phyloP scores from a whole-genome alignment of 2,329 filamentous ascomycete genomes.

The Diaporthe sp. region DNA sequence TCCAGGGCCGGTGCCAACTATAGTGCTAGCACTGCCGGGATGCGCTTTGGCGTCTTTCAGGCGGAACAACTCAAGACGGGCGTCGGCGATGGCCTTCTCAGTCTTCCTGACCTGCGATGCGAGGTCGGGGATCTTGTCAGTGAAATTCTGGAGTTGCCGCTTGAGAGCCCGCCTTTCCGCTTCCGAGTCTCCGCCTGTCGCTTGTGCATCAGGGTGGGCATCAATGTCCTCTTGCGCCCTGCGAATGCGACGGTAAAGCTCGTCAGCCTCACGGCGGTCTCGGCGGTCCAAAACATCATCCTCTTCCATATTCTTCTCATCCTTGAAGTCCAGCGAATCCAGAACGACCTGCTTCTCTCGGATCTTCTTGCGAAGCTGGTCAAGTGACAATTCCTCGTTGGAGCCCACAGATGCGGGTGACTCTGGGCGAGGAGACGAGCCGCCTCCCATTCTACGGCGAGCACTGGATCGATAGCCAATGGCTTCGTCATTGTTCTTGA shows the following conservation, averaged over 20 bases:
- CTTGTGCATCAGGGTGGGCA: conserved; percentile 82
- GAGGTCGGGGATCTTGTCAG: conserved; percentile 90
- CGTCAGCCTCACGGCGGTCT: conserved; percentile 92
- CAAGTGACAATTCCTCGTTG: conserved; percentile 85
- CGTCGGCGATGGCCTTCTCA: conserved; percentile 93
- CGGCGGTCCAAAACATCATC: conserved; percentile 92
- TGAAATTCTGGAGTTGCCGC: conserved; percentile 88
- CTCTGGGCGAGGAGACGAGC: conserved; percentile 83
- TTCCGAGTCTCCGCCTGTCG: conserved; percentile 82
- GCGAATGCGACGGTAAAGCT: conserved; percentile 92
- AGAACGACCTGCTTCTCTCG: conserved; percentile 94
- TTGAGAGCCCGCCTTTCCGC: conserved; percentile 89
- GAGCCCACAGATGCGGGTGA: conserved; percentile 78
- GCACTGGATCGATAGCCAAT: conserved; percentile 95
- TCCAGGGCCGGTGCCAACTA: conserved; percentile 93
- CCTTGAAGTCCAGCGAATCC: conserved; percentile 96
- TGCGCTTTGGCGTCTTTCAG: conserved; percentile 93
- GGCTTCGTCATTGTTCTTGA: conserved; percentile 95
- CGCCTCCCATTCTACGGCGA: conserved; percentile 83
- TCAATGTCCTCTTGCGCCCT: conserved; percentile 96
- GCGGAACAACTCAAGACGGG: conserved; percentile 91
- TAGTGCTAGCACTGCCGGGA: conserved; percentile 82
- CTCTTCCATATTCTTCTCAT: conserved; percentile 90
- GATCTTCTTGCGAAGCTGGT: conserved; percentile 93
- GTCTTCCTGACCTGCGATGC: conserved; percentile 92